These are phyloP conservation scores for Blastocystis sp. DNA, from an alignment of 352 stramenopile genomes.

Conservation along the genomic window DNA sequence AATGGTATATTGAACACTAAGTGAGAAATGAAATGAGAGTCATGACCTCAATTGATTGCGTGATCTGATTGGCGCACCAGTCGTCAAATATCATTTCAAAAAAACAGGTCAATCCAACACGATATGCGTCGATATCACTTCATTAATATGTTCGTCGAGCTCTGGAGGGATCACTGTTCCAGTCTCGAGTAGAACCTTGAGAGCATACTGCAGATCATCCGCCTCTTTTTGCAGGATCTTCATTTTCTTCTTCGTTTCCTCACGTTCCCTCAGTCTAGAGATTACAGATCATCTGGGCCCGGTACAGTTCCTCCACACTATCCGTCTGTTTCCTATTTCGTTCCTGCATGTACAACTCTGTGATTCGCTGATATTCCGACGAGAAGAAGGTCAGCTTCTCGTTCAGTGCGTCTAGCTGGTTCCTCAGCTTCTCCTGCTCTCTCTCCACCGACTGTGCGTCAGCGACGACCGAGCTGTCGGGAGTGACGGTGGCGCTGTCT, in stretches of 20 bases:
- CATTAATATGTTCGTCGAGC: neutral
- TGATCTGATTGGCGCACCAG: neutral
- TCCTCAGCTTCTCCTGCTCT: neutral
- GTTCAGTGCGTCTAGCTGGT: slow-evolving; percentile 15
- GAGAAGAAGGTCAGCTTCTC: slow-evolving; percentile 45
- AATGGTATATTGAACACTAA: neutral
- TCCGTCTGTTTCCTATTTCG: neutral
- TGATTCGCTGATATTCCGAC: slow-evolving; percentile 11
- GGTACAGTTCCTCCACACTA: neutral
- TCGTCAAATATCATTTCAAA: neutral
- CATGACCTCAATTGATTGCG: neutral
- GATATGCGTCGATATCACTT: neutral
- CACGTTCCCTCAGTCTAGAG: neutral
- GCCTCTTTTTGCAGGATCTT: neutral
- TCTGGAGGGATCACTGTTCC: slow-evolving; percentile 30
- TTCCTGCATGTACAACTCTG: slow-evolving; percentile 29
- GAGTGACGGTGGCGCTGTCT: neutral
- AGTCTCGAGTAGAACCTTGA: neutral
- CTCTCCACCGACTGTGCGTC: neutral
- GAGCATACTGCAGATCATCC: slow-evolving; percentile 12
- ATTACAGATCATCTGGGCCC: neutral
- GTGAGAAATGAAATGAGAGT: neutral
- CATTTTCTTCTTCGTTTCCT: neutral
- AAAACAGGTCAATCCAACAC: neutral
- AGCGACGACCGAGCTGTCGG: neutral